Evolutionary conservation across 345 rosid genomes (phyloP), one percentile per base, ranked within the genome.

Genomic region (Mangifera indica): DNA sequence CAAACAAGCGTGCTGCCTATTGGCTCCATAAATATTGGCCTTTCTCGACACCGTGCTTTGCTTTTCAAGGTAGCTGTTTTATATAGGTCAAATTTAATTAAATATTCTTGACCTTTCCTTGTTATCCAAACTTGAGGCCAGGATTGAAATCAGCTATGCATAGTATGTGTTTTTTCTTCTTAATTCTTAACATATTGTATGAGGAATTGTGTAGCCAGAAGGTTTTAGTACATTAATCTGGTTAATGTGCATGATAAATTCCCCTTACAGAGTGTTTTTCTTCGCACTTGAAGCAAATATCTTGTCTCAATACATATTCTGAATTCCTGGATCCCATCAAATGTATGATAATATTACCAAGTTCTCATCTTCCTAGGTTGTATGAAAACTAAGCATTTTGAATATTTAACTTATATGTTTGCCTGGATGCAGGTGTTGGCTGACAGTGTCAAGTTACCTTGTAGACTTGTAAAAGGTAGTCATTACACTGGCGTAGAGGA

Each of bases 401-500:
- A 54, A 46, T 24, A 18, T 42, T 67, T 55, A 60, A 42, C 63
- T 68, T 76, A 42, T 77, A 71, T 84, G 69, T 73, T 60, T 79
- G 60, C 73, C 71, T 79, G 63, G 46, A 60, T 86, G 72, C 77
- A 96, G 99, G 98, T 93, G 64, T 77, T 96, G 87, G 96, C 98
- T 70, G 99, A 93, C 81, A 82, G 76, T 81, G 81, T 88, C 54
- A 83, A 71, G 55, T 83, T 96, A 71, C 89, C 97, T 60, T 96
- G 99, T 85, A 87, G 97, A 79, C 84, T 96, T 84, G 97, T 96
- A 67, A 96, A 93, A 80, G 99, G 99, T 67, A 91, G 98, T 81
- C 96, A 91, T 81, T 96, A 93, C 87, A 96, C 99, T 63, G 99
- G 99, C 17, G 85, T 85, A 11, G 99, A 96, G 86, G 98, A 96